Percentiles rank a stretch among this genome's conserved stretches.
phyloP scores from a whole-genome alignment of 208 protist species.

The Trichomonas tenax region DNA sequence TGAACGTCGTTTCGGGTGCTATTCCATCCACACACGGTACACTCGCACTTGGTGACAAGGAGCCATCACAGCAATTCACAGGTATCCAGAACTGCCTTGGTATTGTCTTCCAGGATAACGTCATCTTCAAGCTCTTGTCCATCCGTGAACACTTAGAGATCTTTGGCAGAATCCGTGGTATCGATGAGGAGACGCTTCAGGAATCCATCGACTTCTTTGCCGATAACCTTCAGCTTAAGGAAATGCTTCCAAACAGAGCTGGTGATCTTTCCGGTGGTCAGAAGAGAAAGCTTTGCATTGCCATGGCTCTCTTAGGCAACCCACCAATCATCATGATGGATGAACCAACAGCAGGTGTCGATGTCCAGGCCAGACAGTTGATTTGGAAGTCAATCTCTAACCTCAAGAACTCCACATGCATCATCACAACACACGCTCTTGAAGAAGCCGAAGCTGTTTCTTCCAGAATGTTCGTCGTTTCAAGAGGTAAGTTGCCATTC shows the following conservation, averaged over 20 bases:
- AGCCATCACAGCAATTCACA: neutral
- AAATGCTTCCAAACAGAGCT: neutral
- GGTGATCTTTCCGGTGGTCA: constrained; percentile 12
- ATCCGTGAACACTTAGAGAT: constrained; percentile 19
- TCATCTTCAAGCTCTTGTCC: neutral
- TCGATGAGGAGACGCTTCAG: neutral
- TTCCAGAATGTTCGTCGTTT: neutral
- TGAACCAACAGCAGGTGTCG: constrained; percentile 14
- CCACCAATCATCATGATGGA: constrained; percentile 16
- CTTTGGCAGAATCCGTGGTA: neutral
- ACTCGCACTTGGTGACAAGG: neutral
- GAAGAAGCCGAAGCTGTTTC: constrained; percentile 20
- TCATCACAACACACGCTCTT: neutral
- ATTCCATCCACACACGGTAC: neutral
- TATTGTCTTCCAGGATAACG: neutral
- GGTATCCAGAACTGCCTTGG: neutral
- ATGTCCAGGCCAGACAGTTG: neutral
- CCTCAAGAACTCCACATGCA: neutral
- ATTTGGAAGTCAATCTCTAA: neutral
- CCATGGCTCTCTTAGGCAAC: neutral
- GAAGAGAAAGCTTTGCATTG: constrained; percentile 22
- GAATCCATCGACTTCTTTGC: neutral
- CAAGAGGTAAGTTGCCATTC: neutral
- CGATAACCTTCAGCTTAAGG: neutral
- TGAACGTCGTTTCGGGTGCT: neutral